These are phyloP conservation scores for Zymoseptoria tritici DNA, from an alignment of 2,329 filamentous ascomycete species.

Conservation along the genomic window DNA sequence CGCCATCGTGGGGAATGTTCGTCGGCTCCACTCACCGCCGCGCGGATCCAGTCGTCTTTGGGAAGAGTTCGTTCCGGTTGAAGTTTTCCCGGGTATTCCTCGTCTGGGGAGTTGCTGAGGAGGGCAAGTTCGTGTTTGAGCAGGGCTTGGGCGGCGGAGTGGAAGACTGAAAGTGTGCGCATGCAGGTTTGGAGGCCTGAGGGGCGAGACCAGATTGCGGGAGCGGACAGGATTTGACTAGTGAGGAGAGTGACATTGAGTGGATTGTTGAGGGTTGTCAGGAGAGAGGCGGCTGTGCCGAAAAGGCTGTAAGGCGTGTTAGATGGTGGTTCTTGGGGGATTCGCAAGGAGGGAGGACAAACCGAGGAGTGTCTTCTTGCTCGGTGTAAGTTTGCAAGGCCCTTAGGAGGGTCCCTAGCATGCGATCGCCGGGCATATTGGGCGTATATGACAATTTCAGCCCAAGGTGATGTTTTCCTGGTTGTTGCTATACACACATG, in stretches of 20 bases:
- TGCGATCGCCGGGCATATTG: conserved; percentile 57
- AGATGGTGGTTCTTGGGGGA: conserved; percentile 1
- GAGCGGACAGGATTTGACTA: conserved; percentile 63
- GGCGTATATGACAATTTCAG: not conserved
- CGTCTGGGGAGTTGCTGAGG: conserved; percentile 17
- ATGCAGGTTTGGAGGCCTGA: conserved; percentile 57
- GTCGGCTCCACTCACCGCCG: conserved; percentile 53
- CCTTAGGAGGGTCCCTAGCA: conserved; percentile 60
- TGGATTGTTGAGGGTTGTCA: conserved; percentile 64
- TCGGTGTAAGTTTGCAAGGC: conserved; percentile 53
- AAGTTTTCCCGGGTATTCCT: conserved; percentile 18
- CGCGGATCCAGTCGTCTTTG: conserved; percentile 51
- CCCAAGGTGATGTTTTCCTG: not conserved
- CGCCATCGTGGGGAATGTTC: conserved; percentile 65
- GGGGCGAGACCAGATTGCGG: conserved; percentile 60
- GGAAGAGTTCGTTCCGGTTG: conserved; percentile 27
- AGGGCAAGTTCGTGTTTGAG: conserved; percentile 42
- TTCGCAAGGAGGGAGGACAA: not conserved
- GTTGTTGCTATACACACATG: not conserved
- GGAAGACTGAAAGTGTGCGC: conserved; percentile 63
- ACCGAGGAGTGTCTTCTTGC: conserved; percentile 54
- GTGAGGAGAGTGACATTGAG: conserved; percentile 67
- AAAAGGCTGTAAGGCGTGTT: conserved; percentile 39
- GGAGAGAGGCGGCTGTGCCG: conserved; percentile 59
- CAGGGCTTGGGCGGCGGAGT: conserved; percentile 55